phyloP scores from a whole-genome alignment of 192 early-diverging fungal species.

The Spizellomyces punctatus region DNA sequence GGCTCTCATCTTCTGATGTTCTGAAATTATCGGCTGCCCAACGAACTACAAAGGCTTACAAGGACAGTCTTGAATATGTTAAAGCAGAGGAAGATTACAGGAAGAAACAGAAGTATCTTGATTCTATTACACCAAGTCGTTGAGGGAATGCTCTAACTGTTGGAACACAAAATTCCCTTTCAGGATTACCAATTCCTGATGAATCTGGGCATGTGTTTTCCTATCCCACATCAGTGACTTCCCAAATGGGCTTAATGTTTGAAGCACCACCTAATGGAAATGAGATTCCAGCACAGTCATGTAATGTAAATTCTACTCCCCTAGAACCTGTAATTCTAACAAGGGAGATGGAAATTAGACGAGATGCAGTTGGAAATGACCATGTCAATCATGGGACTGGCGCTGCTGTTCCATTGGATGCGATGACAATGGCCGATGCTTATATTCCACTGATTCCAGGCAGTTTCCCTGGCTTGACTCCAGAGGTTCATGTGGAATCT shows the following conservation, averaged over 20 bases:
- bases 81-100: slow-evolving; percentile 18
- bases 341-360: neutral
- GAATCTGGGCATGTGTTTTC: neutral
- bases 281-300: neutral
- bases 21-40: slow-evolving; percentile 1
- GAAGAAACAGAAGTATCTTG: slow-evolving; percentile 1
- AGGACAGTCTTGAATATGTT: slow-evolving; percentile 15
- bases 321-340: neutral
- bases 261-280: neutral
- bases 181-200: slow-evolving; percentile 4
- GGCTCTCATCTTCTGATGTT: neutral
- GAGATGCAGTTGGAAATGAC: neutral
- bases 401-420: neutral
- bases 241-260: neutral
- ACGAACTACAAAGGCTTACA: slow-evolving; percentile 16
- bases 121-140: neutral
- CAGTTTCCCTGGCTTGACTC: neutral
- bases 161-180: neutral
- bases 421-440: neutral
- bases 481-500: neutral
- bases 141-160: neutral
- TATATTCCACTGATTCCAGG: neutral
- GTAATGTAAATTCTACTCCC: neutral
- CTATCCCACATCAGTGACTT: neutral
- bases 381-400: neutral